Conservation (phyloP, 495 filamentous ascomycete species). For the Glonium stellatum region DNA sequence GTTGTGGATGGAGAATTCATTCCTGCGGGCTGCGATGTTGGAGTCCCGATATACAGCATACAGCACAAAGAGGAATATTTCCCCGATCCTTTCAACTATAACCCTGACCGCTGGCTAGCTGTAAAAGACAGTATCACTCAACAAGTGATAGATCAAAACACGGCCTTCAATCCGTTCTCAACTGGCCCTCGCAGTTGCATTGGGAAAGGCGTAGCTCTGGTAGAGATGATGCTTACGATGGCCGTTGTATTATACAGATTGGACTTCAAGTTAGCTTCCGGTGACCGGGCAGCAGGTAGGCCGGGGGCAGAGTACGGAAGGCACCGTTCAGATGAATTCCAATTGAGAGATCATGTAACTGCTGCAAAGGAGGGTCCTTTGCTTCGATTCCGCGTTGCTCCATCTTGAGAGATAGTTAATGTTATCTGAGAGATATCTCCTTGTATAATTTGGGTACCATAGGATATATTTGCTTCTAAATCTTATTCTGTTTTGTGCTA, state of each 20-base stretch:
- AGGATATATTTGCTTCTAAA: too few species aligned
- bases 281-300: slow-evolving; percentile 1
- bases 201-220: slow-evolving; percentile 11
- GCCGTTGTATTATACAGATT: slow-evolving; percentile 10
- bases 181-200: slow-evolving; percentile 14
- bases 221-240: slow-evolving; percentile 17
- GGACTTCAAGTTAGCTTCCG: slow-evolving; percentile 11
- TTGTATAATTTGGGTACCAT: too few species aligned
- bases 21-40: slow-evolving; percentile 27
- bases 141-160: slow-evolving; percentile 30
- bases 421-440: too few species aligned
- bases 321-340: slow-evolving; percentile 13
- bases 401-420: background rate
- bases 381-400: slow-evolving; percentile 6
- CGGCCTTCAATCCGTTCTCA: slow-evolving; percentile 12
- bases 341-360: slow-evolving; percentile 15
- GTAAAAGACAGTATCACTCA: slow-evolving; percentile 17
- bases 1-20: slow-evolving; percentile 18
- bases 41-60: slow-evolving; percentile 26
- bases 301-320: slow-evolving; percentile 8
- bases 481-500: too few species aligned
- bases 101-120: slow-evolving; percentile 30
- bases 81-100: slow-evolving; percentile 20
- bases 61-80: slow-evolving; percentile 31
- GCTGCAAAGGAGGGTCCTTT: slow-evolving; percentile 10